Evolutionary conservation across 371 early-diverging fungal species (phyloP).

Genomic region (Mortierella polycephala): DNA sequence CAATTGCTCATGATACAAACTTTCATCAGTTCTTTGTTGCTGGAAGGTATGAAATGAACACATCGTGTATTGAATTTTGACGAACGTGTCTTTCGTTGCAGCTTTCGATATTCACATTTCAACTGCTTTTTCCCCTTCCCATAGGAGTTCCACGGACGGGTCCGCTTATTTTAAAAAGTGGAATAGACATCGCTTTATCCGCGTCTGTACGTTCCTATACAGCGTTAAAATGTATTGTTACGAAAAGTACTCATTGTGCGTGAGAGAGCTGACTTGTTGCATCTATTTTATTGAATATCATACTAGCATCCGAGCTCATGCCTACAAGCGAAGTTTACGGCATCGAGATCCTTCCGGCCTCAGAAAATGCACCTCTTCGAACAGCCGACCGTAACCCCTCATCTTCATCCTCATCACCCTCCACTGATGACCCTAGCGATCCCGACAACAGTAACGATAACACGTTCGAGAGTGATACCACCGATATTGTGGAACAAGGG

Average conservation of each 20-base stretch:
- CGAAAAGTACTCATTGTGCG: too few species aligned
- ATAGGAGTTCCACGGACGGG: conserved; percentile 25
- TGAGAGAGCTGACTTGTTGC: too few species aligned
- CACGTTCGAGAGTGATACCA: conserved; percentile 28
- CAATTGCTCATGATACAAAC: conserved; percentile 38
- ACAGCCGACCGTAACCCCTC: background rate
- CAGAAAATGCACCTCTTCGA: conserved; percentile 25
- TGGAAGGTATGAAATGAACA: conserved; percentile 21
- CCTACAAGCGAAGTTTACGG: conserved; percentile 38
- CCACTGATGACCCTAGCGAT: conserved; percentile 10
- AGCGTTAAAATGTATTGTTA: background rate
- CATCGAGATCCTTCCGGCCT: conserved; percentile 37
- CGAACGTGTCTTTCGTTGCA: background rate
- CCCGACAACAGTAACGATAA: conserved; percentile 2
- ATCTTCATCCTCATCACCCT: conserved; percentile 1
- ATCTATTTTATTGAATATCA: background rate
- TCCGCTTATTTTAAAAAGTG: conserved; percentile 49
- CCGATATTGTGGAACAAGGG: conserved; percentile 39
- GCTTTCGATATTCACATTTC: background rate
- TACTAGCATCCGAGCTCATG: conserved; percentile 32
- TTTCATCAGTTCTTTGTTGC: conserved; percentile 45
- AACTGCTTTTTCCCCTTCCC: background rate
- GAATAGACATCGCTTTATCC: conserved; percentile 29
- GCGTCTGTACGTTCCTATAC: conserved; percentile 29
- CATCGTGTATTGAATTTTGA: background rate